Percentiles rank a stretch among this genome's conserved stretches.
Conservation (phyloP, 2,329 filamentous ascomycete species). For the Ophiostoma sp. region DNA sequence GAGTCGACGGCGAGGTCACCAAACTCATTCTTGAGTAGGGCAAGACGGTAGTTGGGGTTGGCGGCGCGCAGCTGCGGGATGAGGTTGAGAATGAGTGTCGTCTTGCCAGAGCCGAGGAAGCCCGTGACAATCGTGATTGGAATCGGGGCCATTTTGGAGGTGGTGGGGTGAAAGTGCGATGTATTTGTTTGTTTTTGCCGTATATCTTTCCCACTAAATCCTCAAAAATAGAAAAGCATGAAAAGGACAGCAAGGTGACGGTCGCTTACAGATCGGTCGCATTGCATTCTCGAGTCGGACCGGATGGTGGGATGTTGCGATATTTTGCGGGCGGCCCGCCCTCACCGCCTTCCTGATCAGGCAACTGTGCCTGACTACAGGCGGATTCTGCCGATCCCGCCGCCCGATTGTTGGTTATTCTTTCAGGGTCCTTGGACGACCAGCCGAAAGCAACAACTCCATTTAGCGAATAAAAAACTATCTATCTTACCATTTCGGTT, state of each 20-base stretch:
- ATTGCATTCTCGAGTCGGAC: not conserved
- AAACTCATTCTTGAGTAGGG: conserved; percentile 97
- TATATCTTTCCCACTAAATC: not conserved
- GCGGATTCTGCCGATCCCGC: conserved; percentile 16
- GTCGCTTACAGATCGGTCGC: not conserved
- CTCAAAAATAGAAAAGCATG: not conserved
- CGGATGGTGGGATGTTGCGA: conserved; percentile 10
- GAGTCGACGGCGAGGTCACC: conserved; percentile 93
- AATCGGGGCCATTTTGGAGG: conserved; percentile 61
- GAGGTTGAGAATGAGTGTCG: conserved; percentile 90
- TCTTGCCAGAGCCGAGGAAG: conserved; percentile 95
- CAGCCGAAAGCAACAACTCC: not conserved
- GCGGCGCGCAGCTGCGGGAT: conserved; percentile 81
- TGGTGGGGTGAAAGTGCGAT: too few relatives aligned
- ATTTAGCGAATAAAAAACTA: not conserved
- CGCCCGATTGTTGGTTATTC: not conserved
- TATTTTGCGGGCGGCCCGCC: not conserved
- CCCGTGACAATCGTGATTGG: conserved; percentile 95
- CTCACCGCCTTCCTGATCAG: conserved; percentile 17
- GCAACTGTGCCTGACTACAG: not conserved
- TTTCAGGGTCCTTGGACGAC: not conserved
- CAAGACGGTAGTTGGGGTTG: conserved; percentile 77
- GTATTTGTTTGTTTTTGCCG: too few relatives aligned
- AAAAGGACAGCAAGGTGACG: not conserved
- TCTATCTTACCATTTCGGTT: not conserved